A percentile compares a stretch with the other conserved stretches of the same genome.
These are phyloP conservation scores for Talaromyces wortmannii DNA, from an alignment of 495 filamentous ascomycete species.

Conservation along the genomic window DNA sequence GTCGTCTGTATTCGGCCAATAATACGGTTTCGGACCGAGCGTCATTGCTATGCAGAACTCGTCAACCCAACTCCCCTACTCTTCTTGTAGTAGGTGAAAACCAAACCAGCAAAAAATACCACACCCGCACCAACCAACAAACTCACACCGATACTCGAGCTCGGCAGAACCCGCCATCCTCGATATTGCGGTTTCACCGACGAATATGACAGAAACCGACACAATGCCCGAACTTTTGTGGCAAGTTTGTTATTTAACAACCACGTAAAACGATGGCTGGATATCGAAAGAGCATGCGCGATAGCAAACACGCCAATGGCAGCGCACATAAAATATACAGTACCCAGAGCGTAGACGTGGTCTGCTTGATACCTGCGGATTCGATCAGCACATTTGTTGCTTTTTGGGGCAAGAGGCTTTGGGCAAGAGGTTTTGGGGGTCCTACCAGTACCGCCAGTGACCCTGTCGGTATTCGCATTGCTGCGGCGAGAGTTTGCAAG, in stretches of 20 bases:
- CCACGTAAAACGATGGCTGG: constrained; percentile 6
- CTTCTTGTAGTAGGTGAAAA: background rate
- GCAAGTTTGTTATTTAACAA: background rate
- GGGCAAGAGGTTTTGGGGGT: background rate
- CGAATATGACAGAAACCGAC: constrained; percentile 35
- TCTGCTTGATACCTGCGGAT: constrained; percentile 44
- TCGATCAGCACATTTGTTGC: too few species aligned
- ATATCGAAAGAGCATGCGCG: constrained; percentile 18
- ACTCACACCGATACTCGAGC: constrained; percentile 24
- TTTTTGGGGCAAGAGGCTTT: too few species aligned
- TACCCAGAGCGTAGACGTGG: constrained; percentile 40
- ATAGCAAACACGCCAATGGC: constrained; percentile 39
- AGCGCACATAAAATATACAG: constrained; percentile 41
- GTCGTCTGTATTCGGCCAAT: constrained; percentile 43
- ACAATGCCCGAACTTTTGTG: constrained; percentile 13
- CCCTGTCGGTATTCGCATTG: constrained; percentile 38
- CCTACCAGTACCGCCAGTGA: constrained; percentile 44
- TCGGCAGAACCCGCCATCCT: background rate
- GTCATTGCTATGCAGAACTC: constrained; percentile 29
- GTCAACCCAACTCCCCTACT: background rate
- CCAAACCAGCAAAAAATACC: constrained; percentile 41
- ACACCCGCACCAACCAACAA: constrained; percentile 30
- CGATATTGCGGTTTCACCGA: constrained; percentile 3
- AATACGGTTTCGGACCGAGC: constrained; percentile 46
- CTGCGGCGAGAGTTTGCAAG: constrained; percentile 36